phyloP scores from a whole-genome alignment of 2,329 filamentous ascomycete species.

The Penicillium carneum region DNA sequence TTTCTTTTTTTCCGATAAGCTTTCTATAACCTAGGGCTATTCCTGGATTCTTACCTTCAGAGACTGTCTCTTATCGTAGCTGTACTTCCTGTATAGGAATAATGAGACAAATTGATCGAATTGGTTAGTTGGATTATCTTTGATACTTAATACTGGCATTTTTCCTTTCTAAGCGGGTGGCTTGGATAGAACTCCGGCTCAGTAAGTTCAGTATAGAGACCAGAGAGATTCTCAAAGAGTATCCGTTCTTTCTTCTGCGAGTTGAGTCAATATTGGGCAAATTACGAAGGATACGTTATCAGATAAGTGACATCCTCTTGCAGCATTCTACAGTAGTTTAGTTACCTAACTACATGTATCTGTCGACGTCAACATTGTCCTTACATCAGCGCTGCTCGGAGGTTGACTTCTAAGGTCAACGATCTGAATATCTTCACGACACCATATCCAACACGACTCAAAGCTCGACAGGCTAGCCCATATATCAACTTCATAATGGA shows the following conservation, averaged over 20 bases:
- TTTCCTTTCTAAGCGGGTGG: neutral
- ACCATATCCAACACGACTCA: no score
- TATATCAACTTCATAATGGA: no score
- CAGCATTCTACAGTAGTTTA: neutral
- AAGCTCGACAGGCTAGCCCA: no score
- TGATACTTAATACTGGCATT: neutral
- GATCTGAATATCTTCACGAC: neutral
- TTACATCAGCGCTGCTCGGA: no score
- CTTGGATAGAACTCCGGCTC: conserved; percentile 9
- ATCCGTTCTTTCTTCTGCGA: conserved; percentile 11
- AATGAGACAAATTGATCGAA: neutral
- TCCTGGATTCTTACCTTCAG: neutral
- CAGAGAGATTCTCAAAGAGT: conserved; percentile 1
- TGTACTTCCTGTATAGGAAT: neutral
- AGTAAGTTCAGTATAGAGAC: neutral
- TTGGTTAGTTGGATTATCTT: neutral
- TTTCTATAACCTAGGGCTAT: neutral
- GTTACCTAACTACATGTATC: no score
- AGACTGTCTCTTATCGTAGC: neutral
- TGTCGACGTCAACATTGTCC: no score
- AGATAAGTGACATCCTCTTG: conserved; percentile 3
- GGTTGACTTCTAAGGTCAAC: no score
- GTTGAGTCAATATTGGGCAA: conserved; percentile 1
- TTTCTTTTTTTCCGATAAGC: no score
- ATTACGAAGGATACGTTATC: neutral